Percentiles rank a stretch among this genome's conserved stretches.
Evolutionary conservation across 495 filamentous ascomycete species (phyloP).

Genomic region (Penicillium atrosanguineum): DNA sequence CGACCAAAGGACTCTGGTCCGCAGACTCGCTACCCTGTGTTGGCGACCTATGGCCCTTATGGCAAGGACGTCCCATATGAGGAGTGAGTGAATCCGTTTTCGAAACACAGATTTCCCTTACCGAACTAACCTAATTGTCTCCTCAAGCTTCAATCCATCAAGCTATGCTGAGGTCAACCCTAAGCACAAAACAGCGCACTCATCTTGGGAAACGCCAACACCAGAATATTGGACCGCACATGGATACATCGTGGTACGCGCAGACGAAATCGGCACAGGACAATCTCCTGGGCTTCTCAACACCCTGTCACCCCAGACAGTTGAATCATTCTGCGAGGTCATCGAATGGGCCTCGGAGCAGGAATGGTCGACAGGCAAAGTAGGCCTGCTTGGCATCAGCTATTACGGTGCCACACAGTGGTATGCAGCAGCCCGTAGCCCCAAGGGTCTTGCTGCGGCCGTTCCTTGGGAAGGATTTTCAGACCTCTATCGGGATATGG

Average conservation of each 20-base stretch:
- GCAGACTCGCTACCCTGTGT: background rate
- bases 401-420: constrained; percentile 49
- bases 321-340: constrained; percentile 46
- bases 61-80: background rate
- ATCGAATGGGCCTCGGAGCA: constrained; percentile 57
- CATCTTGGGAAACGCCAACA: constrained; percentile 57
- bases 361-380: constrained; percentile 53
- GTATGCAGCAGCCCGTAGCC: constrained; percentile 35
- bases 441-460: constrained; percentile 50
- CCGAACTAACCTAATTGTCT: background rate
- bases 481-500: constrained; percentile 57
- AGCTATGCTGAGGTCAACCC: constrained; percentile 45
- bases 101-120: background rate
- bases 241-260: constrained; percentile 51
- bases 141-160: constrained; percentile 33
- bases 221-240: constrained; percentile 51
- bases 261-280: constrained; percentile 50
- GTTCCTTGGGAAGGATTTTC: constrained; percentile 58
- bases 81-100: background rate
- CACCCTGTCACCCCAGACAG: constrained; percentile 44
- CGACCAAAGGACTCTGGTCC: background rate
- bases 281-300: constrained; percentile 51
- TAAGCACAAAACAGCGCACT: constrained; percentile 41
- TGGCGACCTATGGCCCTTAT: background rate
- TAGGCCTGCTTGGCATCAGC: constrained; percentile 54